Conservation (phyloP, 73 alveolate genomes). For the Symbiodinium pilosum region DNA sequence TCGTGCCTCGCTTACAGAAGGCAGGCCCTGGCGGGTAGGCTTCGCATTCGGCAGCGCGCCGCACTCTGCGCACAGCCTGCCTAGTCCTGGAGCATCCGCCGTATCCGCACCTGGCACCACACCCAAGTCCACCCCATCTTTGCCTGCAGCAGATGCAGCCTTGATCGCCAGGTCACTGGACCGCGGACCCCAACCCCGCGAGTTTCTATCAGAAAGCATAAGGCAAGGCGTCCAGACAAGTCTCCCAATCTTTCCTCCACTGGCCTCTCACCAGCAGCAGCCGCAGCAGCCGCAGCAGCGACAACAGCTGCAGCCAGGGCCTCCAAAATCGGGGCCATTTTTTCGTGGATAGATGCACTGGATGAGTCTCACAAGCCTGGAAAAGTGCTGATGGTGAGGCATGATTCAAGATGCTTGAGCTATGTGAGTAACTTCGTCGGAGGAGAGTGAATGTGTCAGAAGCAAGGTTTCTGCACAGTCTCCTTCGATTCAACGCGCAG, state of each 20-base stretch:
- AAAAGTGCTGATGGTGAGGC: too few relatives aligned
- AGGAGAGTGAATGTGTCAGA: too few relatives aligned
- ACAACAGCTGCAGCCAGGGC: background rate
- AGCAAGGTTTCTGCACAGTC: too few relatives aligned
- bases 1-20: background rate
- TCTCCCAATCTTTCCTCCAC: conserved; percentile 11
- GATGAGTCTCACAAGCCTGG: too few relatives aligned
- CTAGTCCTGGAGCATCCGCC: background rate
- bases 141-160: background rate
- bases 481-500: too few relatives aligned
- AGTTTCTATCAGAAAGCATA: background rate
- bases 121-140: background rate
- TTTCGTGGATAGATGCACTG: background rate
- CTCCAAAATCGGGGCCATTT: background rate
- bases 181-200: conserved; percentile 14
- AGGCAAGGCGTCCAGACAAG: background rate
- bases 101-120: background rate
- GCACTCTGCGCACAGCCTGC: background rate
- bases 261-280: background rate
- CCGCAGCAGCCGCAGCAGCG: background rate
- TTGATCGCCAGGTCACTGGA: background rate
- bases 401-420: too few relatives aligned
- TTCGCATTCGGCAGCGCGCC: background rate
- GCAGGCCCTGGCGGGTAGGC: background rate
- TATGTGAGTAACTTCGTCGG: too few relatives aligned